These are phyloP conservation scores for Abrus precatorius DNA, from an alignment of 306 rosid genomes.

Conservation along the genomic window DNA sequence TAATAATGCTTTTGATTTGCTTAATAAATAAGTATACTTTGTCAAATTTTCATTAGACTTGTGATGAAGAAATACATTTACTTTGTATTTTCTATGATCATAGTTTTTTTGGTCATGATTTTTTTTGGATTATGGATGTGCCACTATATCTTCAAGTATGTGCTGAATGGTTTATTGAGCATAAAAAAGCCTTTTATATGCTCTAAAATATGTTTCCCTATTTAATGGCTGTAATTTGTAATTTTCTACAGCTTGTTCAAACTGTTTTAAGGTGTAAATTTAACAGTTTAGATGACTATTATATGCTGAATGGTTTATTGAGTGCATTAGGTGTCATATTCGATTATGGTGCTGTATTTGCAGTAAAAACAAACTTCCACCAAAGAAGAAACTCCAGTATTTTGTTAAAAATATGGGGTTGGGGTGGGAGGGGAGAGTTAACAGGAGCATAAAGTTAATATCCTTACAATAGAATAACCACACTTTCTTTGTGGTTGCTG, in stretches of 20 bases:
- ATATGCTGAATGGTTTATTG: no score
- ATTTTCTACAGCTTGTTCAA: no score
- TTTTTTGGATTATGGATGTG: not conserved
- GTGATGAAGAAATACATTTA: not conserved
- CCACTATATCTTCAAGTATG: not conserved
- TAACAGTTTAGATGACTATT: no score
- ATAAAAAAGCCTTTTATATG: not conserved
- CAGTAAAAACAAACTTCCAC: not conserved
- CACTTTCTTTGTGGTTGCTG: no score
- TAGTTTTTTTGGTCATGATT: not conserved
- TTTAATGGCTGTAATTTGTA: not conserved
- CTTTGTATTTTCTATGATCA: not conserved
- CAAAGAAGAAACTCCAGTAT: not conserved
- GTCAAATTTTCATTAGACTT: conserved; percentile 22
- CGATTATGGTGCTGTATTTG: not conserved
- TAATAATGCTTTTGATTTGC: conserved; percentile 40
- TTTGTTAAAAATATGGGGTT: not conserved
- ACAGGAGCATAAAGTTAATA: not conserved
- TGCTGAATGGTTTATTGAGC: conserved; percentile 11
- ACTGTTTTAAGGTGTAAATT: no score
- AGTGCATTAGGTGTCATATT: not conserved
- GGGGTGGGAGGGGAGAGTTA: not conserved
- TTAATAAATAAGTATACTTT: not conserved
- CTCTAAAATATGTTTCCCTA: conserved; percentile 4
- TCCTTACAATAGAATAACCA: no score